Percentiles rank a stretch among this genome's conserved stretches.
Evolutionary conservation across 495 filamentous ascomycete species (phyloP).

Genomic region (Penicillium ochrochloron): DNA sequence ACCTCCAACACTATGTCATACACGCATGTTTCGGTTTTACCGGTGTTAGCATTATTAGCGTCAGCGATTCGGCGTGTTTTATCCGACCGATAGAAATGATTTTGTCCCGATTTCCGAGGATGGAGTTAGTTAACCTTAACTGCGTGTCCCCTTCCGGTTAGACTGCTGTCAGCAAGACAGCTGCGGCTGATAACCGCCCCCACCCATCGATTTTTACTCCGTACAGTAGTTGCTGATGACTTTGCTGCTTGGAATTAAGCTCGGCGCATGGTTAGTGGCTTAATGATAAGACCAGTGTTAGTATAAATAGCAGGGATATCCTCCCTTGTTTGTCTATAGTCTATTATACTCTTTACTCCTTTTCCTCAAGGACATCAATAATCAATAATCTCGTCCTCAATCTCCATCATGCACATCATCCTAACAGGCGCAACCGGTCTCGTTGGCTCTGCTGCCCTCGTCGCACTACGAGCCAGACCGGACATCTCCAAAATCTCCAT

Average conservation of each 20-base stretch:
- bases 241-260: background rate
- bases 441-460: slow-evolving; percentile 66
- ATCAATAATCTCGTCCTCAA: background rate
- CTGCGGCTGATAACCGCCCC: background rate
- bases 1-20: background rate
- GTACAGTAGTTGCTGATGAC: background rate
- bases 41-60: background rate
- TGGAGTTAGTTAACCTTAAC: background rate
- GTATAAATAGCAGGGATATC: background rate
- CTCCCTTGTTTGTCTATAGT: background rate
- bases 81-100: background rate
- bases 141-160: background rate
- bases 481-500: slow-evolving; percentile 66
- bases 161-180: background rate
- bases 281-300: background rate
- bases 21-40: background rate
- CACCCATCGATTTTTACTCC: background rate
- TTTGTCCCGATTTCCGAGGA: background rate
- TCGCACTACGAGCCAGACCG: slow-evolving; percentile 63
- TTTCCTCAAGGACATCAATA: background rate
- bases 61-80: background rate
- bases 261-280: background rate
- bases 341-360: background rate
- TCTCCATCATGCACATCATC: slow-evolving; percentile 66
- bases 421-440: slow-evolving; percentile 77